These are phyloP conservation scores for Lenwebbia sp. DNA, from an alignment of 345 rosid genomes.

Conservation along the genomic window DNA sequence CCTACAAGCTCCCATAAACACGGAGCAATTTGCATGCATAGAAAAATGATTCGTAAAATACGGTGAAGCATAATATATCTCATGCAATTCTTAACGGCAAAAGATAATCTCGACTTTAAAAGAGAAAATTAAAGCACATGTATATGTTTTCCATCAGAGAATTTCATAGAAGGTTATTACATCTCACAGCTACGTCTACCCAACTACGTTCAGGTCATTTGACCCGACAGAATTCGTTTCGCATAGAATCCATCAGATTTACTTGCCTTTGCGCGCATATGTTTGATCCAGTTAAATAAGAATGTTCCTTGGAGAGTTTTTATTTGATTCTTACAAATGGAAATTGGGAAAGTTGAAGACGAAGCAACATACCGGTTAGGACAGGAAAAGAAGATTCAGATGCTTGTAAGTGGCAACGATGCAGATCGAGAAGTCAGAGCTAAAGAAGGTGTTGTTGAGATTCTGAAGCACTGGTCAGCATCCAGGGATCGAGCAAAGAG, in stretches of 20 bases:
- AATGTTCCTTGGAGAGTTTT: too few species aligned
- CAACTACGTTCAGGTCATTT: not conserved
- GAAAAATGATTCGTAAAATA: too few species aligned
- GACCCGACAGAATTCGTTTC: accelerated
- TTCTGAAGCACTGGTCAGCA: not conserved
- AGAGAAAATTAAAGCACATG: too few species aligned
- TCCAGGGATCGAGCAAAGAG: not conserved
- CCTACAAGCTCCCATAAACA: too few species aligned
- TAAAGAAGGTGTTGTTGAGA: not conserved
- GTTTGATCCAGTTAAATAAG: too few species aligned
- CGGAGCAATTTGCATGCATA: too few species aligned
- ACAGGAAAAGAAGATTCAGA: not conserved
- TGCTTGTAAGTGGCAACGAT: not conserved
- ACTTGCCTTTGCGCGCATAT: too few species aligned
- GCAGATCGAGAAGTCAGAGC: not conserved
- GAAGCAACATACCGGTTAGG: not conserved
- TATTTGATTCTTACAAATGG: not conserved
- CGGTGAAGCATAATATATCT: too few species aligned
- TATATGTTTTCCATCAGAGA: too few species aligned
- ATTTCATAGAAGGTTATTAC: not conserved
- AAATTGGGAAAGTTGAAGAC: not conserved
- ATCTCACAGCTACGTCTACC: not conserved
- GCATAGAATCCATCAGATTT: not conserved
- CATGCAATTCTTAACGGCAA: not conserved
- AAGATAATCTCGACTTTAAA: too few species aligned